Conservation (phyloP, 805 yeast species). For the Yamadazyma tumulicola region DNA sequence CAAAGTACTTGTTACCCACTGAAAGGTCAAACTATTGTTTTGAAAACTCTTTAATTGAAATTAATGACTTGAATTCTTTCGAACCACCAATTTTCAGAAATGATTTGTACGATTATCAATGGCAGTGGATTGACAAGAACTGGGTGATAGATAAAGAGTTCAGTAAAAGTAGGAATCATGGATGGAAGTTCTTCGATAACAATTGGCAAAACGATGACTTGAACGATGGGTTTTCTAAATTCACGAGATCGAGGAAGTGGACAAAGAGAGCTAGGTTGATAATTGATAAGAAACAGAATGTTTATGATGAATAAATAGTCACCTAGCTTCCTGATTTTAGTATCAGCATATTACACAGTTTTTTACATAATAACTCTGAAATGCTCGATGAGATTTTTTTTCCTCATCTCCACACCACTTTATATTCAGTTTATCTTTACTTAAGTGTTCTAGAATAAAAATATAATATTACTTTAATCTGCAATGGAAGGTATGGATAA, state of each 20-base stretch:
- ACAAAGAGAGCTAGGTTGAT: slow-evolving; percentile 40
- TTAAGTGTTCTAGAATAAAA: too few relatives aligned
- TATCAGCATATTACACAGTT: too few relatives aligned
- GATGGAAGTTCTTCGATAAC: slow-evolving; percentile 55
- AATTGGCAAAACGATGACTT: slow-evolving; percentile 43
- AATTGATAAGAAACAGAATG: slow-evolving; percentile 20
- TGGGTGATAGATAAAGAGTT: slow-evolving; percentile 48
- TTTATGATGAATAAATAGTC: slow-evolving; percentile 8
- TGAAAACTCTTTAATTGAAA: slow-evolving; percentile 28
- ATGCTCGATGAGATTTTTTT: too few relatives aligned
- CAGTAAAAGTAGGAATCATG: slow-evolving; percentile 37
- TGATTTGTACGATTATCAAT: slow-evolving; percentile 36
- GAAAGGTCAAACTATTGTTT: slow-evolving; percentile 51
- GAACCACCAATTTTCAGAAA: slow-evolving; percentile 43
- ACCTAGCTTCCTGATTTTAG: too few relatives aligned
- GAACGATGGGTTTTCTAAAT: slow-evolving; percentile 46
- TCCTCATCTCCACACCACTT: too few relatives aligned
- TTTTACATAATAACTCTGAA: too few relatives aligned
- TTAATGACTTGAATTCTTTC: slow-evolving; percentile 30
- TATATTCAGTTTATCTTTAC: too few relatives aligned
- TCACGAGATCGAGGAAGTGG: slow-evolving; percentile 53
- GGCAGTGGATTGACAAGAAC: slow-evolving; percentile 56
- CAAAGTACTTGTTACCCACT: slow-evolving; percentile 45
- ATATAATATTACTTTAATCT: too few relatives aligned
- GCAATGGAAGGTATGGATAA: slow-evolving; percentile 29